phyloP scores from a whole-genome alignment of 1,284 basidiomycete genomes.

The Phellopilus nigrolimitatus region DNA sequence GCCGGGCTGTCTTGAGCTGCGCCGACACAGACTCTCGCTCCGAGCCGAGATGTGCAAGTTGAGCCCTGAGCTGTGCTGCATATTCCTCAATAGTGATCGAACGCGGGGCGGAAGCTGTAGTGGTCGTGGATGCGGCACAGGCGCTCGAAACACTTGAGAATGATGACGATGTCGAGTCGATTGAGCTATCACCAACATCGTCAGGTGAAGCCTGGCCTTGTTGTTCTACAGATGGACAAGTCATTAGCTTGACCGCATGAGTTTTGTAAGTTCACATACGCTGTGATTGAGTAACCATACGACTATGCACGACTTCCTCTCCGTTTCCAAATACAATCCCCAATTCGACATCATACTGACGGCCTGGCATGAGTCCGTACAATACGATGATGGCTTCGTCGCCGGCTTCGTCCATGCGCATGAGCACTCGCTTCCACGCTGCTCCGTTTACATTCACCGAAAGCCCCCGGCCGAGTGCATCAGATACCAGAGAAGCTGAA shows the following conservation, averaged over 20 bases:
- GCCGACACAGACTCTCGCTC: slow-evolving; percentile 58
- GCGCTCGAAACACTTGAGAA: slow-evolving; percentile 5
- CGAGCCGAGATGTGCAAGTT: slow-evolving; percentile 46
- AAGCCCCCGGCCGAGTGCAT: slow-evolving; percentile 65
- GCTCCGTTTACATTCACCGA: slow-evolving; percentile 73
- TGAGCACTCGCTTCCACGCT: slow-evolving; percentile 70
- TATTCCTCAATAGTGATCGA: slow-evolving; percentile 52
- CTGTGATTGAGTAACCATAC: slow-evolving; percentile 48
- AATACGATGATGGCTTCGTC: slow-evolving; percentile 80
- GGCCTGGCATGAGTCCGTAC: slow-evolving; percentile 73
- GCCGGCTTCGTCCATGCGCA: slow-evolving; percentile 67
- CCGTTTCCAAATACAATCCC: slow-evolving; percentile 59
- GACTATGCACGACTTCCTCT: slow-evolving; percentile 40
- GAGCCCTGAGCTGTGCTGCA: slow-evolving; percentile 53
- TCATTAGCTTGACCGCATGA: background rate
- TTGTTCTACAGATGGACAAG: background rate
- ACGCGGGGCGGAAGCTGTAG: slow-evolving; percentile 29
- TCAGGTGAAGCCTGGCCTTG: slow-evolving; percentile 1
- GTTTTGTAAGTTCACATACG: slow-evolving; percentile 4
- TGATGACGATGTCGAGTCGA: slow-evolving; percentile 12
- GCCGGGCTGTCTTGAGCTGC: slow-evolving; percentile 61
- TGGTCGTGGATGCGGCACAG: slow-evolving; percentile 23
- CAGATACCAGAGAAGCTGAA: slow-evolving; percentile 47
- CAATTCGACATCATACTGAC: slow-evolving; percentile 76
- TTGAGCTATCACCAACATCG: slow-evolving; percentile 7